Evolutionary conservation across 257 asterid genomes (phyloP).

Genomic region (Ajuga chamaepitys): DNA sequence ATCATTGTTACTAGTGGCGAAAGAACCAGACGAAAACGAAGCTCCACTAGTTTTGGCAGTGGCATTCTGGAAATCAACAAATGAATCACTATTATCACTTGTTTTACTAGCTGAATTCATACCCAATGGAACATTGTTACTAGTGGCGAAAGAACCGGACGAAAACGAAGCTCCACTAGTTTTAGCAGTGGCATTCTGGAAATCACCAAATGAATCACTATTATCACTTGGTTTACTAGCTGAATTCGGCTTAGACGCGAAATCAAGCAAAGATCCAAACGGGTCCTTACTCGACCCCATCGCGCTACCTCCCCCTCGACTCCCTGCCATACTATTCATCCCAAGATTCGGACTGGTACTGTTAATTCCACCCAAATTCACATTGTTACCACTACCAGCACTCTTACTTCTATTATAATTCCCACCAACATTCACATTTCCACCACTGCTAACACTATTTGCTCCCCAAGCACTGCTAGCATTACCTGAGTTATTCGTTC

Average conservation of each 20-base stretch:
- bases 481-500: conserved; percentile 28
- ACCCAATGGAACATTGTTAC: conserved; percentile 36
- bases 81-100: conserved; percentile 33
- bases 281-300: conserved; percentile 60
- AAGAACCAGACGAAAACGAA: conserved; percentile 27
- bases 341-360: conserved; percentile 39
- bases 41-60: conserved; percentile 34
- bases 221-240: conserved; percentile 33
- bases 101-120: conserved; percentile 34
- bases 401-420: conserved; percentile 16
- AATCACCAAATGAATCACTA: conserved; percentile 48
- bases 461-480: conserved; percentile 37
- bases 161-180: conserved; percentile 32
- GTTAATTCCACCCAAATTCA: conserved; percentile 36
- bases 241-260: conserved; percentile 50
- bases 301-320: conserved; percentile 38
- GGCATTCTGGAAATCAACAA: conserved; percentile 56
- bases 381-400: conserved; percentile 30
- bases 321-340: conserved; percentile 49
- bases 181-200: conserved; percentile 48
- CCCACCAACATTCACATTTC: conserved; percentile 26
- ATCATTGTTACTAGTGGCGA: conserved; percentile 23
- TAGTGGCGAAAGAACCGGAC: conserved; percentile 20
- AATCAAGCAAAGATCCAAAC: conserved; percentile 73
- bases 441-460: conserved; percentile 27